Evolutionary conservation across 1,139 yeast genomes (phyloP), one percentile per base, ranked within the genome.

Genomic region (Nakaseomyces nivariensis): DNA sequence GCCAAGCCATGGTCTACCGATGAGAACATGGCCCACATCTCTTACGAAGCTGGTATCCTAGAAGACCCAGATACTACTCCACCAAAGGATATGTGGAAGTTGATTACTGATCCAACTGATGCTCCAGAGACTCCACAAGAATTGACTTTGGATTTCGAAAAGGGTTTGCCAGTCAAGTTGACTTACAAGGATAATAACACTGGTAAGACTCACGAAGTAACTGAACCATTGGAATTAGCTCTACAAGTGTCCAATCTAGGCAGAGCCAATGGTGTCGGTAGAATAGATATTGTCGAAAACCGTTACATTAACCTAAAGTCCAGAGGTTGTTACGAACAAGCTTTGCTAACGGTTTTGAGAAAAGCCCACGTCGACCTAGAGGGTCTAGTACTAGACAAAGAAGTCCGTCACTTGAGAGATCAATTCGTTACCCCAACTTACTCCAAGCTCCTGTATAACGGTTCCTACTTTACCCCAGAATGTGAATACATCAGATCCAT

Each of bases 1-100:
- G 89, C 97, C 57, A 92, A 92, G 77, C 98, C 98, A 59, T 92
- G 98, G 98, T 90, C 97, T 27, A 94, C 97, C 55, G 98, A 92
- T 69, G 98, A 92, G 76, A 92, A 92, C 78, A 76, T 90, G 81
- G 98, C 98, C 44, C 98, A 92, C 73, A 92, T 92, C 68, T 90
- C 97, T 42, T 92, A 86, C 69, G 98, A 92, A 76, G 98, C 98
- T 58, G 98, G 98, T 72, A 92, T 92, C 61, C 81, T 92, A 67
- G 98, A 92, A 74, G 95, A 92, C 74, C 98, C 98, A 66, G 88
- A 92, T 71, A 82, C 92, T 62, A 92, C 98, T 49, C 98, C 98
- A 58, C 98, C 98, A 72, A 90, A 88, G 76, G 98, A 92, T 71
- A 92, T 92, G 98, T 92, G 98, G 98, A 92, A 92, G 75, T 81